Conservation (phyloP, 2,329 filamentous ascomycete genomes). For the Colletotrichum ledebouriae region DNA sequence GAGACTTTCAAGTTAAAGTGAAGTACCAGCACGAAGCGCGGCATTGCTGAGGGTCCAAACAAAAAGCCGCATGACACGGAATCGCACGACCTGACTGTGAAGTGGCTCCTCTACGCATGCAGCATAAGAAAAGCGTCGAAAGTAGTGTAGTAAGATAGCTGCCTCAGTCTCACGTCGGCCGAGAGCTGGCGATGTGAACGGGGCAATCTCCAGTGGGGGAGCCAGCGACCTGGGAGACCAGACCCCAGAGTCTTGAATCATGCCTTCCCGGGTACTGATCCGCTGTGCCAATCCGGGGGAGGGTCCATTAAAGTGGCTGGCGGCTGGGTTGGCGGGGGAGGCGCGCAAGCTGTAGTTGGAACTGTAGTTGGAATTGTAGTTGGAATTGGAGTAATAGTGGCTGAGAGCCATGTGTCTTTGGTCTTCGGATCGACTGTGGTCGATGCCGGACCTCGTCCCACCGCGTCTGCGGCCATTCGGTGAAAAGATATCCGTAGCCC, state of each 20-base stretch:
- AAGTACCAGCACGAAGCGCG: background rate
- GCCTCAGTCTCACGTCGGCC: too few species aligned
- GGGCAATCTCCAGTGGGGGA: too few species aligned
- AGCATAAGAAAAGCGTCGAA: too few species aligned
- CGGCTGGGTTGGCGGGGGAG: background rate
- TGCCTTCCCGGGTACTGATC: constrained; percentile 17
- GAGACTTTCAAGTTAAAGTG: background rate
- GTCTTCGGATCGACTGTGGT: background rate
- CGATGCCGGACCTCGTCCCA: background rate
- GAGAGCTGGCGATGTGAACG: too few species aligned
- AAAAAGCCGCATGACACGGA: background rate
- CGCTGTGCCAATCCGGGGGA: constrained; percentile 30
- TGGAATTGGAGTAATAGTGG: constrained; percentile 2
- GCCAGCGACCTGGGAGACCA: too few species aligned
- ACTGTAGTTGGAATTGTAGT: constrained; percentile 4
- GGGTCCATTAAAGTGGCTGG: constrained; percentile 11
- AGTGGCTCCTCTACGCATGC: too few species aligned
- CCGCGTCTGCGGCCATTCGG: background rate
- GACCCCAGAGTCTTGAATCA: too few species aligned
- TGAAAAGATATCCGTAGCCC: too few species aligned
- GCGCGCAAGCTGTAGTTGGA: background rate
- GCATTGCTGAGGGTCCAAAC: too few species aligned
- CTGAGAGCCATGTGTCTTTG: background rate
- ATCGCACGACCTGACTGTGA: background rate
- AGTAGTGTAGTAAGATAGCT: too few species aligned